These are phyloP conservation scores for Lathyrus oleraceus DNA, from an alignment of 306 rosid genomes.

Conservation along the genomic window DNA sequence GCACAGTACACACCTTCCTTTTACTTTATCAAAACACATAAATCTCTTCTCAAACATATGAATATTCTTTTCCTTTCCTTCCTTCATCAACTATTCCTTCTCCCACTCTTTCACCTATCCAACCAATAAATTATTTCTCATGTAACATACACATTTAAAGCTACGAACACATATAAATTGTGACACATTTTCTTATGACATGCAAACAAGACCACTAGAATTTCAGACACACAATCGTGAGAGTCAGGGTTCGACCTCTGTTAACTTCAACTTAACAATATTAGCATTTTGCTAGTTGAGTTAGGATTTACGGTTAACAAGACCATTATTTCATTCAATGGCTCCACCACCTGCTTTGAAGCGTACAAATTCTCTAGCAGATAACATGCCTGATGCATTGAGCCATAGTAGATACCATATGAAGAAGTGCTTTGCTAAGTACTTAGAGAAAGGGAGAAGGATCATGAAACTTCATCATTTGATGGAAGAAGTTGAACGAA, in stretches of 20 bases:
- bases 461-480: conserved; percentile 62
- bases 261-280: too few relatives aligned
- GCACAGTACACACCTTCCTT: conserved; percentile 5
- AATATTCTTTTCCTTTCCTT: conserved; percentile 53
- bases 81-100: conserved; percentile 45
- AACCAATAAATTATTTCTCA: not conserved
- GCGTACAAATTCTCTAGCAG: conserved; percentile 55
- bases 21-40: conserved; percentile 32
- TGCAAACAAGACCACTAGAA: not conserved
- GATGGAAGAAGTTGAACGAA: conserved; percentile 73
- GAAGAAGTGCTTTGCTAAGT: conserved; percentile 83
- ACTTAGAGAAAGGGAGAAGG: conserved; percentile 73
- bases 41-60: conserved; percentile 36
- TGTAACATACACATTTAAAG: conserved; percentile 30
- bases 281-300: too few relatives aligned
- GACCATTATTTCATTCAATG: conserved; percentile 35
- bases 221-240: too few relatives aligned
- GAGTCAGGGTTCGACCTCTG: too few relatives aligned
- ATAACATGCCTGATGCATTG: conserved; percentile 79
- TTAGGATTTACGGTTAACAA: too few relatives aligned
- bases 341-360: conserved; percentile 38
- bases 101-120: conserved; percentile 42
- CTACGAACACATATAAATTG: conserved; percentile 38
- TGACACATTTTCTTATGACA: conserved; percentile 17
- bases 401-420: conserved; percentile 71